These are phyloP conservation scores for Hepatocystis sp. DNA, from an alignment of 169 alveolate species.

Conservation along the genomic window DNA sequence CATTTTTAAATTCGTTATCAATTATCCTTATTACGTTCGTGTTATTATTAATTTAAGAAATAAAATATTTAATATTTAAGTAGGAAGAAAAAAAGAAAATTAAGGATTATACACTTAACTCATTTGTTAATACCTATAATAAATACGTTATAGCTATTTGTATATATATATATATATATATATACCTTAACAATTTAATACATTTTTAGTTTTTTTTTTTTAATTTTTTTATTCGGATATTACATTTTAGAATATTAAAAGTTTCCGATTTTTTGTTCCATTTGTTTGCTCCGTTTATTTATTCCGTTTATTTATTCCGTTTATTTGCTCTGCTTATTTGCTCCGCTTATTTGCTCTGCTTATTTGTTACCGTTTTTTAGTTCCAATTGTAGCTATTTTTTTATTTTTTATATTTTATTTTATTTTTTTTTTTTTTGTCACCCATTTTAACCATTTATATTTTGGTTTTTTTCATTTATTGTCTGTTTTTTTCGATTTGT, in stretches of 20 bases:
- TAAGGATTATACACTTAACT: background rate
- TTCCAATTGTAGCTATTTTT: too few relatives aligned
- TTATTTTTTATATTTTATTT: too few relatives aligned
- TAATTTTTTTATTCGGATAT: constrained; percentile 18
- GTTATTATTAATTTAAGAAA: constrained; percentile 16
- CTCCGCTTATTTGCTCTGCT: too few relatives aligned
- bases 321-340: too few relatives aligned
- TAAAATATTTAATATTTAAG: background rate
- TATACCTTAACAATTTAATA: constrained; percentile 11
- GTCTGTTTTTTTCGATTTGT: too few relatives aligned
- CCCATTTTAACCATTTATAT: too few relatives aligned
- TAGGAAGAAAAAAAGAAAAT: constrained; percentile 1
- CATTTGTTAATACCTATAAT: too few relatives aligned
- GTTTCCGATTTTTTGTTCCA: constrained; percentile 16
- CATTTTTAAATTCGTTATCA: constrained; percentile 30
- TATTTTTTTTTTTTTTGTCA: too few relatives aligned
- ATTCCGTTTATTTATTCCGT: background rate
- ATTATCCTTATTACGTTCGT: constrained; percentile 3
- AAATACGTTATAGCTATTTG: background rate
- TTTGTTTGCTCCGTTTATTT: background rate
- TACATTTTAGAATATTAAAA: constrained; percentile 10
- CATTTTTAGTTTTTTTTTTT: constrained; percentile 39
- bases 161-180: constrained; percentile 1
- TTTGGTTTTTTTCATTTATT: too few relatives aligned
- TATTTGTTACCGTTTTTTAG: too few relatives aligned